Conservation (phyloP, 2,329 filamentous ascomycete species). For the Diplocarpon rosae region DNA sequence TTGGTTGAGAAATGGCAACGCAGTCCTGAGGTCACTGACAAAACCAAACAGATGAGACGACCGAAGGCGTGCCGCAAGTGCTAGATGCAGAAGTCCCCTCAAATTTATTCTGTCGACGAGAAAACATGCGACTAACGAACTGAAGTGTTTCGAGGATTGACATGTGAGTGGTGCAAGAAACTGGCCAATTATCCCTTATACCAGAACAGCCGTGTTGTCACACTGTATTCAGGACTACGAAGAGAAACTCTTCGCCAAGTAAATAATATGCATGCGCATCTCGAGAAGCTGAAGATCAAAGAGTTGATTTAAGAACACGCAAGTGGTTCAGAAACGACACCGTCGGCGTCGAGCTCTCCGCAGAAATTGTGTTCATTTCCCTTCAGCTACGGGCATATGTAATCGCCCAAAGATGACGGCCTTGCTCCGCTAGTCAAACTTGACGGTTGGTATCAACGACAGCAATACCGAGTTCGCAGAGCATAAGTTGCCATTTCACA, state of each 20-base stretch:
- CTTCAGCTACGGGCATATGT: conserved; percentile 14
- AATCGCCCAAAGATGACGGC: conserved; percentile 11
- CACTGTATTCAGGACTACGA: conserved; percentile 17
- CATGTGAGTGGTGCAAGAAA: conserved; percentile 17
- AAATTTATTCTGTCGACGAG: not conserved
- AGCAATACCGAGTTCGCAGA: conserved; percentile 7
- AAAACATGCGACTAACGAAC: not conserved
- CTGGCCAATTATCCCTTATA: conserved; percentile 5
- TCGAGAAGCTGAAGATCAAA: conserved; percentile 19
- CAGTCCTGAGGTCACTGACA: conserved; percentile 15
- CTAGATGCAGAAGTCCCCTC: conserved; percentile 20
- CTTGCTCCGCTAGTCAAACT: conserved; percentile 12
- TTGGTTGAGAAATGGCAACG: conserved; percentile 13
- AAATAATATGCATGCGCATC: conserved; percentile 17
- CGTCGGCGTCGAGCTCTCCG: conserved; percentile 14
- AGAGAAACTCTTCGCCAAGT: conserved; percentile 15
- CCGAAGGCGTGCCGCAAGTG: conserved; percentile 20
- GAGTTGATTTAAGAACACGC: conserved; percentile 19
- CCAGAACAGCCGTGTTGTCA: conserved; percentile 13
- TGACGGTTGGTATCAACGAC: conserved; percentile 4
- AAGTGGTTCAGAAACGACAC: conserved; percentile 9
- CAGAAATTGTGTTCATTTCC: conserved; percentile 13
- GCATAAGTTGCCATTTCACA: conserved; percentile 15
- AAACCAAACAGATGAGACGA: conserved; percentile 14
- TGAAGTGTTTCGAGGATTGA: conserved; percentile 14